Conservation (phyloP, 352 stramenopile species). For the Globisporangium perplexum region DNA sequence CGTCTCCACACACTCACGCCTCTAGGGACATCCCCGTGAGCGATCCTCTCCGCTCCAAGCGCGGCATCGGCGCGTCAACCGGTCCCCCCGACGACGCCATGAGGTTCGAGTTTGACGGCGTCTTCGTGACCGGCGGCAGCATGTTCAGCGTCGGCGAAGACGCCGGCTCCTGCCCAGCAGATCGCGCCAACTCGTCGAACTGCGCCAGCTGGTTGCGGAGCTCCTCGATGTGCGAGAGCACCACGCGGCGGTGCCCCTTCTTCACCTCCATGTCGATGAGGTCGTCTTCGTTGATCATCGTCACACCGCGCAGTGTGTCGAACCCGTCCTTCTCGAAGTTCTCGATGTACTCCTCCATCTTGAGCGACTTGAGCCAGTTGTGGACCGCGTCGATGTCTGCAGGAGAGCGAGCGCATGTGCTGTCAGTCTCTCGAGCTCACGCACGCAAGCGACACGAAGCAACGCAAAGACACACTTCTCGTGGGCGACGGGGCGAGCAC, state of each 20-base stretch:
- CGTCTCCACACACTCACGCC: constrained; percentile 4
- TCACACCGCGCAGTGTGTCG: constrained; percentile 77
- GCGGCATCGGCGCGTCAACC: constrained; percentile 20
- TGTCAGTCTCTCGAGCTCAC: background rate
- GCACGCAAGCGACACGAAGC: background rate
- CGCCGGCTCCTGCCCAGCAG: constrained; percentile 53
- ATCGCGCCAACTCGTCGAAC: constrained; percentile 56
- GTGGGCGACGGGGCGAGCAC: constrained; percentile 21
- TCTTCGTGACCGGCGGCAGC: constrained; percentile 53
- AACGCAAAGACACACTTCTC: constrained; percentile 34
- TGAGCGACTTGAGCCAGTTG: constrained; percentile 82
- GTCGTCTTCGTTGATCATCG: constrained; percentile 84
- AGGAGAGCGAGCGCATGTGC: background rate
- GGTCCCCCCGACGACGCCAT: constrained; percentile 15
- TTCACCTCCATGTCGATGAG: constrained; percentile 87
- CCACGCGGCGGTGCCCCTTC: constrained; percentile 81
- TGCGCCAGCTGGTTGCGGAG: constrained; percentile 58
- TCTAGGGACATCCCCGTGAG: constrained; percentile 20
- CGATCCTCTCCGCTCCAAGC: constrained; percentile 46
- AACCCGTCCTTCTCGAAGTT: constrained; percentile 88
- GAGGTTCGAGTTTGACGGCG: constrained; percentile 30
- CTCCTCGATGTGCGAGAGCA: constrained; percentile 84
- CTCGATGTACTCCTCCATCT: constrained; percentile 85
- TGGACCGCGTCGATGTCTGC: constrained; percentile 76
- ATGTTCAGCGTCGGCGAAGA: constrained; percentile 76